Evolutionary conservation across 2,329 filamentous ascomycete species (phyloP), one percentile per base, ranked within the genome.

Genomic region (Phialocephala sp.): DNA sequence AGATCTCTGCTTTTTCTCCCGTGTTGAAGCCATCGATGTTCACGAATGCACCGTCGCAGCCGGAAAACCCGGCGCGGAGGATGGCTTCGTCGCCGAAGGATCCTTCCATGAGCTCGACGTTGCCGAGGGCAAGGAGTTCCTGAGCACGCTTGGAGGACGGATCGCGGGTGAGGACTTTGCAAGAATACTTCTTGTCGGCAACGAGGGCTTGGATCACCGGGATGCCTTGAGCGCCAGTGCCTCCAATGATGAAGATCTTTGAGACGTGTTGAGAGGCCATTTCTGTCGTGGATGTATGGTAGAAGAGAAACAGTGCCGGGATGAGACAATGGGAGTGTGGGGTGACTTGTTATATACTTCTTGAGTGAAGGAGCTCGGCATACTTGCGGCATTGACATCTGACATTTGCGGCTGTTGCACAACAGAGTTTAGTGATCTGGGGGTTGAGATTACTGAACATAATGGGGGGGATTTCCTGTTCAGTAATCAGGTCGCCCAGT

Each of bases 21-120:
- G 76, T 76, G 65, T 83, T 84, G 73, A 85, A 85, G 15, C 83
- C 82, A 67, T 86, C 84, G 50, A 84, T 81, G 70, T 86, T 86
- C 57, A 86, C 76, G 68, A 83, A 86, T 3, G 83, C 83, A n/a
- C 80, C 81, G 68, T 80, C 78, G 56, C 80, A 80, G 5, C 79
- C 81, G 11, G 71, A 69, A 69, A 84, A 82, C 0, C 80, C 81
- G 1, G 74, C 72, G 18, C 81, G 80, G 0, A 85, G 79, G 64
- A 77, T 73, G 0, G 68, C 65, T 69, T 85, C 83, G 45, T 77
- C 79, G 22, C 81, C 80, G 65, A 84, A 82, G 1, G 79, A 81
- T 36, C 85, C 84, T 60, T 79, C 72, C 8, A 84, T 58, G 1
- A 85, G 74, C 37, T 81, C 77, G n/a, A 86, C 80, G 41, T 83